phyloP scores from a whole-genome alignment of 1,284 basidiomycete species.

The Naganishia sp. region DNA sequence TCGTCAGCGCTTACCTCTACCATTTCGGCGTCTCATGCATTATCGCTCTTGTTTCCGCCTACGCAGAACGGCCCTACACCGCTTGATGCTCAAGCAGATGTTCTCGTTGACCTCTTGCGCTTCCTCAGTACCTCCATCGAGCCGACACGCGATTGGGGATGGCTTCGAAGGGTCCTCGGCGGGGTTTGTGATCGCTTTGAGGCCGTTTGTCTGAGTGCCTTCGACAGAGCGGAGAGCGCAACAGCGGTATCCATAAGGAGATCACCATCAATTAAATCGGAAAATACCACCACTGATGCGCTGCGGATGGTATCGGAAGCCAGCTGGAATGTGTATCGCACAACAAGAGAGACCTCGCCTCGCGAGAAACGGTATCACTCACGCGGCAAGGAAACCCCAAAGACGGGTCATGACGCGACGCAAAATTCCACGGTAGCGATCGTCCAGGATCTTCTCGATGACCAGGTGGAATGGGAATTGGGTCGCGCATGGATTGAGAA shows the following conservation, averaged over 20 bases:
- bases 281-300: constrained; percentile 40
- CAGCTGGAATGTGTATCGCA: constrained; percentile 74
- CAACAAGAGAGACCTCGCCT: constrained; percentile 19
- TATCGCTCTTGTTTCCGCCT: constrained; percentile 61
- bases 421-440: background rate
- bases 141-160: constrained; percentile 68
- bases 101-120: constrained; percentile 67
- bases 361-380: constrained; percentile 27
- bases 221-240: constrained; percentile 75
- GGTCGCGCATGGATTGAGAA: constrained; percentile 92
- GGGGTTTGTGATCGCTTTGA: constrained; percentile 81
- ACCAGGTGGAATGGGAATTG: constrained; percentile 76
- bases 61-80: constrained; percentile 46
- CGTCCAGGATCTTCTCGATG: constrained; percentile 15
- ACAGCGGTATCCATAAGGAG: constrained; percentile 53
- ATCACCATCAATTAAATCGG: constrained; percentile 52
- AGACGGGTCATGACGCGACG: background rate
- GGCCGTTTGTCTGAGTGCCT: constrained; percentile 74
- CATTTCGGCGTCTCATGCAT: constrained; percentile 36
- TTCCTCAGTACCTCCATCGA: constrained; percentile 68
- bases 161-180: constrained; percentile 63
- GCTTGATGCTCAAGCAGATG: constrained; percentile 62
- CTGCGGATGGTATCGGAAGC: constrained; percentile 79
- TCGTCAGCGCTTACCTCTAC: constrained; percentile 39
- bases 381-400: background rate